phyloP scores from a whole-genome alignment of 306 rosid genomes.

The Mimosa bimucronata region DNA sequence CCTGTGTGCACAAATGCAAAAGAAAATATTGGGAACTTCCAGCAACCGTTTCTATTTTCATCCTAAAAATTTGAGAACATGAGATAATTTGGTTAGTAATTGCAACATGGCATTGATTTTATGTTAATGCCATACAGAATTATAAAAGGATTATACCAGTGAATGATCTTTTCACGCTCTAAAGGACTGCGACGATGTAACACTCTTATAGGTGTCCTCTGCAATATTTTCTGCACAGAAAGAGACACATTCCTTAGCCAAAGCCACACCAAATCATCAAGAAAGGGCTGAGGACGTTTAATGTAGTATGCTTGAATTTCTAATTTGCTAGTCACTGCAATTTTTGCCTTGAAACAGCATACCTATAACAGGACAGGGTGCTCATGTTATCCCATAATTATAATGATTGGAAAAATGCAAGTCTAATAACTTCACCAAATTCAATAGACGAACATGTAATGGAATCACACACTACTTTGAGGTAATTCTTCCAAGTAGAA shows the following conservation, averaged over 20 bases:
- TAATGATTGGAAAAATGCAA: not conserved
- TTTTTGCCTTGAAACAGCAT: not conserved
- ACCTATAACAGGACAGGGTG: conserved; percentile 13
- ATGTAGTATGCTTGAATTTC: conserved; percentile 23
- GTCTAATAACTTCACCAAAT: not conserved
- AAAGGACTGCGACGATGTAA: conserved; percentile 96
- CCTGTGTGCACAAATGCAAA: conserved; percentile 93
- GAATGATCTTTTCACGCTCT: conserved; percentile 87
- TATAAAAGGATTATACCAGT: conserved; percentile 60
- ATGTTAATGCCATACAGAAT: conserved; percentile 22
- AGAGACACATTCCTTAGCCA: conserved; percentile 26
- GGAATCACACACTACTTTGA: not conserved
- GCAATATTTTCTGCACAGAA: conserved; percentile 67
- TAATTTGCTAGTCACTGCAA: conserved; percentile 15
- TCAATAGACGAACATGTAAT: conserved; percentile 20
- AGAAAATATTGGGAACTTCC: conserved; percentile 90
- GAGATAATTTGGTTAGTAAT: conserved; percentile 32
- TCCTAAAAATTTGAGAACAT: conserved; percentile 59
- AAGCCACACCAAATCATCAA: conserved; percentile 11
- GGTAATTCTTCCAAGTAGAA: not conserved
- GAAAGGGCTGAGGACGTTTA: conserved; percentile 13
- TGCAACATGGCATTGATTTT: conserved; percentile 6
- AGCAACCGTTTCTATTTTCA: conserved; percentile 71
- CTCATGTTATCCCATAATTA: not conserved
- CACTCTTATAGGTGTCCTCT: conserved; percentile 92